Conservation (phyloP, 345 rosid species). For the Psidium friedrichsthalianum region DNA sequence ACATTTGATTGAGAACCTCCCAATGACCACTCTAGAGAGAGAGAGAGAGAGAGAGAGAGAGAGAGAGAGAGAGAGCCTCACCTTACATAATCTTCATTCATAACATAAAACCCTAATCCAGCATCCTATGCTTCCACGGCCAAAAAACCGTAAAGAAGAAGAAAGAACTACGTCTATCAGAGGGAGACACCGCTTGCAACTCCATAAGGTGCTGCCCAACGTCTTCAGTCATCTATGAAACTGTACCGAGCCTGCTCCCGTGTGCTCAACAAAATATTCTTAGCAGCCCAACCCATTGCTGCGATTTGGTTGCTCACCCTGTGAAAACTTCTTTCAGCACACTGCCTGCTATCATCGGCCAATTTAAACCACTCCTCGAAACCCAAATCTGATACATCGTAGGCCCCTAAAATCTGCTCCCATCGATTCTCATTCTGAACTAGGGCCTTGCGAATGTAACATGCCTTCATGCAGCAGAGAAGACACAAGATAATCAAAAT, state of each 20-base stretch:
- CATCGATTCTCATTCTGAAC: slow-evolving; percentile 13
- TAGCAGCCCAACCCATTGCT: slow-evolving; percentile 52
- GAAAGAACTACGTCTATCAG: not conserved
- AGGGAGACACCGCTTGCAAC: not conserved
- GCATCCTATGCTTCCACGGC: not conserved
- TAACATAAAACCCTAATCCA: not conserved
- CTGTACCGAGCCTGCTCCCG: slow-evolving; percentile 55
- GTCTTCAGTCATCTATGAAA: slow-evolving; percentile 40
- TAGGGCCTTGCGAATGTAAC: slow-evolving; percentile 36
- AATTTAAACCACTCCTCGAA: slow-evolving; percentile 31
- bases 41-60: not conserved
- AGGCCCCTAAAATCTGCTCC: slow-evolving; percentile 7
- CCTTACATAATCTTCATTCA: not conserved
- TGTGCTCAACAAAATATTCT: slow-evolving; percentile 48
- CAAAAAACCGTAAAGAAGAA: not conserved
- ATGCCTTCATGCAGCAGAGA: slow-evolving; percentile 20
- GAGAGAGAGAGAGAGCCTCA: not conserved
- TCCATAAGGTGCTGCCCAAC: not conserved
- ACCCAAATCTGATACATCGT: slow-evolving; percentile 2
- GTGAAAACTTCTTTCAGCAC: slow-evolving; percentile 10
- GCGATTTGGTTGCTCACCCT: slow-evolving; percentile 37
- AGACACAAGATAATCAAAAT: not conserved
- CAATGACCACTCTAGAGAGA: not conserved
- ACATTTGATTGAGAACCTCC: not conserved
- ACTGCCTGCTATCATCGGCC: slow-evolving; percentile 28